Base-by-base conservation (phyloP, 2,329 filamentous ascomycete genomes). In the Alternaria atra region DNA sequence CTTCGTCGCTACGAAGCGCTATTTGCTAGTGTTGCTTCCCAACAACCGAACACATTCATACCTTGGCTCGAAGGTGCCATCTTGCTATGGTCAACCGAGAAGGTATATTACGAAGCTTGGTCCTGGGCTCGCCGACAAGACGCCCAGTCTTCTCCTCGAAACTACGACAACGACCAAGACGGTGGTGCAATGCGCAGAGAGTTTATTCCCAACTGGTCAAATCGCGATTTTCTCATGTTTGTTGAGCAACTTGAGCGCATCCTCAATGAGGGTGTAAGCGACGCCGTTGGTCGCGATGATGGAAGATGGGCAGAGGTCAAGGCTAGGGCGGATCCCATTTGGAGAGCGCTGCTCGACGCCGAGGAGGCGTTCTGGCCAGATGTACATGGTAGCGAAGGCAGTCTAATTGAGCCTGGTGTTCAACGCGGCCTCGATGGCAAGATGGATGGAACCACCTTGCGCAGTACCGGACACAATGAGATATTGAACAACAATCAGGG, bases 201-300 rank as follows among this genome's bases (percentile, higher is more conserved):
- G 70, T 90, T 91, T 64, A 91, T 91, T 58, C 85, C 85, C 0
- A 91, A 91, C 69, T 91, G 89, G 90, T 88, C 86, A 44, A 87
- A 85, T 63, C 66, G 73, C 2, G 86, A 88, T 68, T 91, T 91
- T 72, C 80, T 80, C 37, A 77, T 67, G 52, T 90, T 90, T 78
- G 88, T 90, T 13, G 79, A 84, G 54, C 77, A 80, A 50, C 80
- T 90, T 56, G 85, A 83, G 27, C 77, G 72, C 23, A 80, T 90
- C 7, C 79, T 90, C 57, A 86, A 90, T 72, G 80, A 82, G 34
- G 73, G 69, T 15, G 73, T 77, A 0, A 52, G 64, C 30, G 35
- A 66, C 17, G 73, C 66, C 1, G 63, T 73, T 0, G 53, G 52
- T 2, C 54, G 57, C 3, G 67, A 77, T 43, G 66, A 72, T 13